phyloP scores from a whole-genome alignment of 176 grass and related monocot genomes.

The Musa itinerans region DNA sequence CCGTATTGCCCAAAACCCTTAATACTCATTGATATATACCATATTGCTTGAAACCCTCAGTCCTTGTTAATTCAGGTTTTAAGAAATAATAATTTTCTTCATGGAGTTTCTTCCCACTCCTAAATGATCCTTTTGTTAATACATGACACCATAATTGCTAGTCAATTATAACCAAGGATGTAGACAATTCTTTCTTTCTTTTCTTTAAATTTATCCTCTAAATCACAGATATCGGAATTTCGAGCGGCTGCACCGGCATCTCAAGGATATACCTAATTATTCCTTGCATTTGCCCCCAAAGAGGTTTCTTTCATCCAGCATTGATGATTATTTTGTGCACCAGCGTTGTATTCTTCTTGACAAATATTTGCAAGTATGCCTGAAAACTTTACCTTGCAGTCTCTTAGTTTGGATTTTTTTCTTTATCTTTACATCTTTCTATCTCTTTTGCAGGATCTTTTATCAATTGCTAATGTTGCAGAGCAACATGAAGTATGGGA shows the following conservation, averaged over 20 bases:
- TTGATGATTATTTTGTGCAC: slow-evolving; percentile 97
- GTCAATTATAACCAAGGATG: not conserved
- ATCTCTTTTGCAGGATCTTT: slow-evolving; percentile 54
- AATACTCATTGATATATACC: too few species aligned
- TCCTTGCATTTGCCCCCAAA: slow-evolving; percentile 93
- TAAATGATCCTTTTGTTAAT: not conserved
- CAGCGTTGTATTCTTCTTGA: slow-evolving; percentile 95
- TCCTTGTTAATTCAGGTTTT: not conserved
- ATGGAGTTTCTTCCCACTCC: not conserved
- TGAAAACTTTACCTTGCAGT: not conserved
- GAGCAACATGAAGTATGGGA: slow-evolving; percentile 98
- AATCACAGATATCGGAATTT: slow-evolving; percentile 87
- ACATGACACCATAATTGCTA: not conserved
- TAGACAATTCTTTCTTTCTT: not conserved
- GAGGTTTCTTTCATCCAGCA: slow-evolving; percentile 90
- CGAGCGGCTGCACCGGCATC: slow-evolving; percentile 74
- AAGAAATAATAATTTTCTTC: not conserved
- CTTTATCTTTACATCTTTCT: slow-evolving; percentile 18
- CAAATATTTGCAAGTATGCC: slow-evolving; percentile 88
- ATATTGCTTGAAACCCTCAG: not conserved
- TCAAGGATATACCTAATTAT: slow-evolving; percentile 99
- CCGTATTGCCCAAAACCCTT: too few species aligned
- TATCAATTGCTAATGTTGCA: slow-evolving; percentile 88
- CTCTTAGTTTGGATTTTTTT: slow-evolving; percentile 10
- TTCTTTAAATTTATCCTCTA: slow-evolving; percentile 9